A percentile compares a stretch with the other conserved stretches of the same genome.
These are phyloP conservation scores for Nicotiana tomentosiformis DNA, from an alignment of 257 asterid genomes.

Conservation along the genomic window DNA sequence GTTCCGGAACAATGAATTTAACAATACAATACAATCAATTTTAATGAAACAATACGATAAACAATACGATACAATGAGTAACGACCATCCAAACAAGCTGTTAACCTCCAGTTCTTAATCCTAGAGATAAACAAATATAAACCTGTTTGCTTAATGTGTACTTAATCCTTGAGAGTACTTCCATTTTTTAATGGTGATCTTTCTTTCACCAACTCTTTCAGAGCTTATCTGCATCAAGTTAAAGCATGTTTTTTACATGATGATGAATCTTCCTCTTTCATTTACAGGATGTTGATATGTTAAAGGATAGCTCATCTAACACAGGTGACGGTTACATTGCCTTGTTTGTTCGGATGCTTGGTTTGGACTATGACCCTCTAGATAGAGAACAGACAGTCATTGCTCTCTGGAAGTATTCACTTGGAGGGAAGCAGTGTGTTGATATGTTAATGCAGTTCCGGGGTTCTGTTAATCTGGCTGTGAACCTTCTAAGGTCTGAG, in stretches of 20 bases:
- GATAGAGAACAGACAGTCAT: constrained; percentile 77
- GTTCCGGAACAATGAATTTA: too few relatives aligned
- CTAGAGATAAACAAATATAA: background rate
- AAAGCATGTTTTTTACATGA: background rate
- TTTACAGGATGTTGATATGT: constrained; percentile 50
- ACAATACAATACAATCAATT: too few relatives aligned
- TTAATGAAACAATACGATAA: too few relatives aligned
- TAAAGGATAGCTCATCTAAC: constrained; percentile 27
- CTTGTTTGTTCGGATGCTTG: constrained; percentile 76
- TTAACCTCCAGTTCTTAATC: background rate
- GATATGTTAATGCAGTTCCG: constrained; percentile 63
- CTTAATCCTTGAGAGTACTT: background rate
- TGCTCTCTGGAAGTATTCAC: constrained; percentile 77
- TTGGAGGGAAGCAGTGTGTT: constrained; percentile 65
- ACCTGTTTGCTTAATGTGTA: background rate
- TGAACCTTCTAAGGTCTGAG: constrained; percentile 65
- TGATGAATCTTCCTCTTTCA: background rate
- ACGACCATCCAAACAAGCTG: too few relatives aligned
- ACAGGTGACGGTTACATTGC: constrained; percentile 49
- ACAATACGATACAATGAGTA: too few relatives aligned
- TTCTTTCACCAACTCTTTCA: background rate
- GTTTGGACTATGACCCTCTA: constrained; percentile 64
- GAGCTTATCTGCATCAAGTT: background rate
- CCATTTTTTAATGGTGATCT: background rate
- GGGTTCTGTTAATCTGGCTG: constrained; percentile 65